These are phyloP conservation scores for Quercus lobata DNA, from an alignment of 331 rosid genomes.

Conservation along the genomic window DNA sequence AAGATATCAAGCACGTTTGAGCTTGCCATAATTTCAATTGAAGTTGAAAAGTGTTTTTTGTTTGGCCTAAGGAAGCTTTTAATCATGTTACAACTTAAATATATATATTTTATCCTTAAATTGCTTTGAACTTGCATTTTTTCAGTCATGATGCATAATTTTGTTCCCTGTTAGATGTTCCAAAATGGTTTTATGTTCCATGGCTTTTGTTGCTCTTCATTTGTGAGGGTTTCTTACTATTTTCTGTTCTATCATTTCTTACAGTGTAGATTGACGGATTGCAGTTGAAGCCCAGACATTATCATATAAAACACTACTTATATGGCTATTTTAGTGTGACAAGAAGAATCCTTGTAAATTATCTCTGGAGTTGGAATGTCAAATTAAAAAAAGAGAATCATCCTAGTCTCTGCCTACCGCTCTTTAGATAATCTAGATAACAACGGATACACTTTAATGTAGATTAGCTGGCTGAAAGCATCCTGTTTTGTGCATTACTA, in stretches of 20 bases:
- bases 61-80: no score
- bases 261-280: neutral
- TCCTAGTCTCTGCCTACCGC: neutral
- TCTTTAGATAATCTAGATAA: neutral
- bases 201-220: no score
- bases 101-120: no score
- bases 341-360: neutral
- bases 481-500: neutral
- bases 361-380: neutral
- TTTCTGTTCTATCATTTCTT: neutral
- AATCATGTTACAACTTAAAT: no score
- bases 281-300: neutral
- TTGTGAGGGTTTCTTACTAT: no score
- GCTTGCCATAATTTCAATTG: no score
- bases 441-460: neutral
- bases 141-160: no score
- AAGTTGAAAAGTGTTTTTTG: no score
- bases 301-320: neutral
- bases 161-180: no score
- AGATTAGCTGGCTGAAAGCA: neutral
- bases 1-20: no score
- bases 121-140: no score
- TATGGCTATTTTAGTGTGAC: neutral
- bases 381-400: neutral
- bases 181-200: no score